Conservation (phyloP, 2,329 filamentous ascomycete genomes). For the Pseudogymnoascus sp. region DNA sequence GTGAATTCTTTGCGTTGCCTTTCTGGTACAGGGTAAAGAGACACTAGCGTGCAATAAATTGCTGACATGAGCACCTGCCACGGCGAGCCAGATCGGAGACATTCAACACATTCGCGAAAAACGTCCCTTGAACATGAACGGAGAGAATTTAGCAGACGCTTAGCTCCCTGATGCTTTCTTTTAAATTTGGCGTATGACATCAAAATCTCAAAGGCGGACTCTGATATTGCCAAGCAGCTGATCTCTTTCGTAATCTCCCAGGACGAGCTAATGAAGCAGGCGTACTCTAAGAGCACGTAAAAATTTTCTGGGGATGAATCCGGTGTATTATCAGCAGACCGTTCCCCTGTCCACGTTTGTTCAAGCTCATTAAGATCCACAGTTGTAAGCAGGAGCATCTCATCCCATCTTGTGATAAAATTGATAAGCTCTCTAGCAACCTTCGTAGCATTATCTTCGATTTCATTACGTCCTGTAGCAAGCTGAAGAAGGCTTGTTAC, state of each 20-base stretch:
- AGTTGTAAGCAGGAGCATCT: conserved; percentile 14
- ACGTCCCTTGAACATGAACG: conserved; percentile 11
- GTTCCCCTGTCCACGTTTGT: conserved; percentile 13
- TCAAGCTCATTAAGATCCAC: conserved; percentile 15
- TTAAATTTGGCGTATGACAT: conserved; percentile 10
- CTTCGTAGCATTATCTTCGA: neutral
- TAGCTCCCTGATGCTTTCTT: conserved; percentile 8
- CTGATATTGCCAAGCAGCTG: conserved; percentile 12
- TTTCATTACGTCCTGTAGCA: conserved; percentile 3
- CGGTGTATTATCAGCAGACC: conserved; percentile 7
- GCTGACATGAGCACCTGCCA: conserved; percentile 10
- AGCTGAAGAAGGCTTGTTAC: conserved; percentile 15
- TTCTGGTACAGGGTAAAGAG: conserved; percentile 13
- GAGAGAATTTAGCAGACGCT: conserved; percentile 8
- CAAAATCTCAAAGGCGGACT: conserved; percentile 12
- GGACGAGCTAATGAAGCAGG: conserved; percentile 11
- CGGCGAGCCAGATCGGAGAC: conserved; percentile 13
- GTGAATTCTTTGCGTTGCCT: neutral
- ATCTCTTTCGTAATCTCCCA: conserved; percentile 13
- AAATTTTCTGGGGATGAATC: conserved; percentile 7
- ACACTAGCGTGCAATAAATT: conserved; percentile 11
- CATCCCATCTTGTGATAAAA: conserved; percentile 14
- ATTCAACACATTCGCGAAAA: conserved; percentile 9
- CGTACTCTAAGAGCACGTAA: conserved; percentile 13
- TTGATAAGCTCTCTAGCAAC: conserved; percentile 14